Base-by-base conservation (phyloP, 1,284 basidiomycete species). In the Austropuccinia psidii region DNA sequence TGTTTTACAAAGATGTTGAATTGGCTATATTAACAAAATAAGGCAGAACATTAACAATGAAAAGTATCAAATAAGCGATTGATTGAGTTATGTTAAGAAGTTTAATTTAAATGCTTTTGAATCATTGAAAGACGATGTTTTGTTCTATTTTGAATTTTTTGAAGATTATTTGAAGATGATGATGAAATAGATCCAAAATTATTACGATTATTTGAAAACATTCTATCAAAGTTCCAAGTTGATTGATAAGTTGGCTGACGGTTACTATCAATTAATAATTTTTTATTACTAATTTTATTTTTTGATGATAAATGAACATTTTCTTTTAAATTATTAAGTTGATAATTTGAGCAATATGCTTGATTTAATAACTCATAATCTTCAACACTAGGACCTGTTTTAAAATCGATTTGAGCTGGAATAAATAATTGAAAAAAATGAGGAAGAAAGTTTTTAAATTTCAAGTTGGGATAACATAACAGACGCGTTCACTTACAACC, bases 201-300 rank as follows among this genome's bases (percentile, higher is more conserved):
- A 47, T 33, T 47, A 4, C 3, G 17, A 29, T 55, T 27, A 55
- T 3, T 21, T 3, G n/a, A 15, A 39, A 64, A 64, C 21, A 64
- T 37, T 33, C 61, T 45, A 8, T 64, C 61, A 29, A 64, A 64
- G 61, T 64, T 64, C 61, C 61, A 64, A 15, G 61, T 45, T 37
- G 61, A 31, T n/a, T 45, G 41, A 33, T 47, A 64, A n/a, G 43
- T 64, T 4, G 61, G 61, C 4, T 64, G 41, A 35, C 35, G 43
- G n/a, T n/a, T 35, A 7, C n/a, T 31, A 58, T n/a, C 33, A 58
- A 31, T 31, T 55, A 29, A 7, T 55, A 37, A 58, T 24, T 15
- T 58, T n/a, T 15, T 58, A 37, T n/a, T 31, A 35, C 39, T 33
- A 45, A 13, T 45, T 45, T 24, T 8, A 17, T 13, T 17, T 9